Percentiles rank a stretch among this genome's conserved stretches.
These are phyloP conservation scores for Beauveria australis DNA, from an alignment of 2,329 filamentous ascomycete genomes.

Conservation along the genomic window DNA sequence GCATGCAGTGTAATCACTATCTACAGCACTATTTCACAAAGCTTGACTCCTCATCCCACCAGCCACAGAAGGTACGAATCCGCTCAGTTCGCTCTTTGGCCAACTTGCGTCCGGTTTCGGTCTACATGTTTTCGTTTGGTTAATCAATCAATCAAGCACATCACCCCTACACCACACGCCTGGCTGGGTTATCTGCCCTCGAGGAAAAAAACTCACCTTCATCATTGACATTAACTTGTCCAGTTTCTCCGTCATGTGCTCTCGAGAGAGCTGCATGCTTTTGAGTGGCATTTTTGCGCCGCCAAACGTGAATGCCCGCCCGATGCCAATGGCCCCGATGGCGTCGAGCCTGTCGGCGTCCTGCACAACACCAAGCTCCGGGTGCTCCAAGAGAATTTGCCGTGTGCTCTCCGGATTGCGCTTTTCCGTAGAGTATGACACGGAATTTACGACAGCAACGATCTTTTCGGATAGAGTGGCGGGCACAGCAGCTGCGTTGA, in stretches of 20 bases:
- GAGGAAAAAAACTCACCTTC: conserved; percentile 41
- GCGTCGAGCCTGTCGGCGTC: conserved; percentile 88
- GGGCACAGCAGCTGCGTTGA: conserved; percentile 58
- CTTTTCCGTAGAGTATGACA: too few species aligned
- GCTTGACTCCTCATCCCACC: conserved; percentile 35
- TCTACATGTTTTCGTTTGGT: too few species aligned
- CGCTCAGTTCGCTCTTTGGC: conserved; percentile 46
- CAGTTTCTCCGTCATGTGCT: conserved; percentile 72
- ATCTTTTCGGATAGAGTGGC: conserved; percentile 43
- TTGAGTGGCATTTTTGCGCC: conserved; percentile 51
- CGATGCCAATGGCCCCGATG: conserved; percentile 79
- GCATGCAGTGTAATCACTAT: too few species aligned
- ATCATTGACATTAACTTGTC: conserved; percentile 55
- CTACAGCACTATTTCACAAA: too few species aligned
- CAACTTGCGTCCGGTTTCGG: conserved; percentile 36
- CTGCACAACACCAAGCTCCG: conserved; percentile 66
- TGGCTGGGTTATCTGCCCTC: too few species aligned
- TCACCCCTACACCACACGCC: too few species aligned
- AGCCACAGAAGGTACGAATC: conserved; percentile 43
- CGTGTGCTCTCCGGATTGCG: conserved; percentile 46
- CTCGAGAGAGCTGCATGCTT: conserved; percentile 56
- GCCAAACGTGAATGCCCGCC: conserved; percentile 49
- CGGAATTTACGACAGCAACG: too few species aligned
- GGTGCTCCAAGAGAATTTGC: conserved; percentile 55
- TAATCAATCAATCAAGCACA: too few species aligned